Percentiles rank a stretch among this genome's conserved stretches.
phyloP scores from a whole-genome alignment of 2,329 filamentous ascomycete genomes.

The Reticulascus tulasneorum region DNA sequence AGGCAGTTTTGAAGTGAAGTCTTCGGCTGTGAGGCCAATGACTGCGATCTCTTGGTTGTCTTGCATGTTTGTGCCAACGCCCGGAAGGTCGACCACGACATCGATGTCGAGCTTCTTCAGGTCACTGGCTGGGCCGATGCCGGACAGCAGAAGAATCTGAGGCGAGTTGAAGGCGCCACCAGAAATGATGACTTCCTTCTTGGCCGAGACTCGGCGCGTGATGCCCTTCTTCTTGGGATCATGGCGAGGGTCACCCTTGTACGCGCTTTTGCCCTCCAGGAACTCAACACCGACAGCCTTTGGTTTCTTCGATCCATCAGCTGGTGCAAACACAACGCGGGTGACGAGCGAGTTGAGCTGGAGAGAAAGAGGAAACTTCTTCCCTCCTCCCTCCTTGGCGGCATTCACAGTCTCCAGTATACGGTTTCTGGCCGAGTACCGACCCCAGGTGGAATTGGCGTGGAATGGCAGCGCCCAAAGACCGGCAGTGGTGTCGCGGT shows the following conservation, averaged over 20 bases:
- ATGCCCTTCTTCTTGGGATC: conserved; percentile 18
- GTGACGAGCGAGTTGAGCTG: conserved; percentile 19
- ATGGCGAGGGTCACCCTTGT: conserved; percentile 36
- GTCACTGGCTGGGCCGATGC: conserved; percentile 39
- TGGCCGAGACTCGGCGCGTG: conserved; percentile 23
- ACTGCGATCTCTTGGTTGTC: conserved; percentile 35
- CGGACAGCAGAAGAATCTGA: conserved; percentile 47
- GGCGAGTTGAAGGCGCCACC: conserved; percentile 47
- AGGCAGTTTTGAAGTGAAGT: conserved; percentile 22
- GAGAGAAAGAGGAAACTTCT: conserved; percentile 20
- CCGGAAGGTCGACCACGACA: conserved; percentile 39
- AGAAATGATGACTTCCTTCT: conserved; percentile 43
- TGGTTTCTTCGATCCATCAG: too few species aligned
- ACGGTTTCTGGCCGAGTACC: conserved; percentile 22
- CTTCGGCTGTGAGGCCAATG: conserved; percentile 11
- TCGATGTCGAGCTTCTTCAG: conserved; percentile 39
- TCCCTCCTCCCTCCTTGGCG: conserved; percentile 7
- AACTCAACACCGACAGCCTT: conserved; percentile 27
- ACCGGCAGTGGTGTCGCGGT: conserved; percentile 21
- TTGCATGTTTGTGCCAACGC: conserved; percentile 46
- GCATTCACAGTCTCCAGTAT: conserved; percentile 9
- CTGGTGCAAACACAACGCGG: conserved; percentile 31
- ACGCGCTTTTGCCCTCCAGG: conserved; percentile 31
- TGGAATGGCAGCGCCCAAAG: conserved; percentile 21
- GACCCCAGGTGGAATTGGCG: conserved; percentile 20